Conservation (phyloP, 805 yeast genomes). For the Candida glaebosa region DNA sequence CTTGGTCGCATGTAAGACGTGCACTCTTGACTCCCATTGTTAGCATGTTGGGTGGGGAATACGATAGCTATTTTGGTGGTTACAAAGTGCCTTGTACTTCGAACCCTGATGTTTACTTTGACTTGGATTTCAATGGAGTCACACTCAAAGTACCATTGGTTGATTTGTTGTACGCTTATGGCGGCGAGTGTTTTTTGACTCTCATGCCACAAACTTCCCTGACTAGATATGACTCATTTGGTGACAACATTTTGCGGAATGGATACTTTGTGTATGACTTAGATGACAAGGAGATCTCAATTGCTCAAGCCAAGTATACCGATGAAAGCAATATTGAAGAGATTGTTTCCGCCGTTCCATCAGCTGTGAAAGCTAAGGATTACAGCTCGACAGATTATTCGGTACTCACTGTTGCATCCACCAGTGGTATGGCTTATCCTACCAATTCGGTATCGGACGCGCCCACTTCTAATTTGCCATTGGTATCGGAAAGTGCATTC, state of each 20-base stretch:
- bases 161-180: constrained; percentile 14
- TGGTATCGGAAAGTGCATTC: too few species aligned
- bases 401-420: not conserved
- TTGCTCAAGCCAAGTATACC: constrained; percentile 20
- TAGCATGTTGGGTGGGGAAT: constrained; percentile 13
- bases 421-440: not conserved
- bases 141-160: constrained; percentile 47
- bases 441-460: not conserved
- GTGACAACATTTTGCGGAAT: constrained; percentile 25
- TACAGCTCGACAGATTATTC: not conserved
- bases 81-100: constrained; percentile 31
- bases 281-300: constrained; percentile 20
- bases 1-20: constrained; percentile 46
- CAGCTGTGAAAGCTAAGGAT: not conserved
- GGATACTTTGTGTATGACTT: constrained; percentile 25
- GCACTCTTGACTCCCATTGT: constrained; percentile 3
- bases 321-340: constrained; percentile 6
- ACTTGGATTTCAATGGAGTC: constrained; percentile 56
- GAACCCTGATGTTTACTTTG: constrained; percentile 1
- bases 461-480: too few species aligned
- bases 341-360: not conserved
- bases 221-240: constrained; percentile 14
- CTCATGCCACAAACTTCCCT: constrained; percentile 11
- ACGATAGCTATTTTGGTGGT: constrained; percentile 37
- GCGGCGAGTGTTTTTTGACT: constrained; percentile 15